Evolutionary conservation across 2,329 filamentous ascomycete genomes (phyloP).

Genomic region (Drechslerella coelobrocha): DNA sequence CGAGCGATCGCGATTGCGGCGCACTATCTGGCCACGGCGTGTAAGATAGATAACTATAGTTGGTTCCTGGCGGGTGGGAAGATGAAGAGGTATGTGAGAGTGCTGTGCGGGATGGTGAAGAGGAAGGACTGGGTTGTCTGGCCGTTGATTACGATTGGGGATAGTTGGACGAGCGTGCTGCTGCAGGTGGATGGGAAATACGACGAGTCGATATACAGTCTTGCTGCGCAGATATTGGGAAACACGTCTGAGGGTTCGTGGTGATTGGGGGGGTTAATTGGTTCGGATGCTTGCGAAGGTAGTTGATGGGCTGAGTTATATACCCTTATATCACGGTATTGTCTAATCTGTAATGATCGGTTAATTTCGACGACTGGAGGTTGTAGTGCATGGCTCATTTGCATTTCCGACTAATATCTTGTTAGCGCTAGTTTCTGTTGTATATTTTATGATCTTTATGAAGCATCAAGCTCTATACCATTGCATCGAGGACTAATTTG

Average conservation of each 20-base stretch:
- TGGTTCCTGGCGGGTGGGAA: constrained; percentile 47
- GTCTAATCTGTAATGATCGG: no score
- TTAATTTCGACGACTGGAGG: no score
- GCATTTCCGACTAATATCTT: no score
- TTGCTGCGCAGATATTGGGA: constrained; percentile 31
- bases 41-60: constrained; percentile 48
- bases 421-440: no score
- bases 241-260: background rate
- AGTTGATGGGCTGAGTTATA: background rate
- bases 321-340: no score
- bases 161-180: constrained; percentile 48
- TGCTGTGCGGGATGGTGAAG: constrained; percentile 44
- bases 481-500: no score
- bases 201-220: constrained; percentile 25
- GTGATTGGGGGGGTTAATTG: background rate
- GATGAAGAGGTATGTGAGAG: constrained; percentile 46
- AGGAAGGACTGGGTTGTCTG: constrained; percentile 47
- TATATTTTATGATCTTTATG: no score
- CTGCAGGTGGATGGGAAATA: constrained; percentile 37
- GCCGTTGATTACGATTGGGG: constrained; percentile 49
- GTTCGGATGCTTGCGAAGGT: background rate
- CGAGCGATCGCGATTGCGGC: constrained; percentile 45
- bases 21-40: constrained; percentile 47
- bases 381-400: no score
- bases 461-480: no score